These are phyloP conservation scores for Colletotrichum australisinense DNA, from an alignment of 2,329 filamentous ascomycete genomes.

Conservation along the genomic window DNA sequence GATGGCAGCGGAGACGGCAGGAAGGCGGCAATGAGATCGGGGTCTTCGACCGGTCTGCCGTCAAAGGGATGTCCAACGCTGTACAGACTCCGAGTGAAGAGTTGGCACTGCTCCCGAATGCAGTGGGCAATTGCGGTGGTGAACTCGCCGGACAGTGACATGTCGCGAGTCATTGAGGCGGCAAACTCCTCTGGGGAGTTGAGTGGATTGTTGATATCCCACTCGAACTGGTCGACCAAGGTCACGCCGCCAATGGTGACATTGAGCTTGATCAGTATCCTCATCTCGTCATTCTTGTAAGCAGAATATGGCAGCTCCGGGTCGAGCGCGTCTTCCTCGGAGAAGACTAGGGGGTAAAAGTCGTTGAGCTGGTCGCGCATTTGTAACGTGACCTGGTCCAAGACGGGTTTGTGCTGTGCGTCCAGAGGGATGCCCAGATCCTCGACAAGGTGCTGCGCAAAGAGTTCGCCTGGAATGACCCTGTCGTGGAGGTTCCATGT, in stretches of 20 bases:
- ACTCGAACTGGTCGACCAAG: conserved; percentile 96
- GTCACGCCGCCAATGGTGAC: conserved; percentile 97
- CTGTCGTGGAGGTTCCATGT: conserved; percentile 98
- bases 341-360: conserved; percentile 91
- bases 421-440: conserved; percentile 78
- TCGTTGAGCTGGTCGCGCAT: conserved; percentile 92
- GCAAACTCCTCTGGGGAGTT: conserved; percentile 98
- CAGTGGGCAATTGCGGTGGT: conserved; percentile 97
- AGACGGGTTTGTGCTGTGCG: conserved; percentile 73
- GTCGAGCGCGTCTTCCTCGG: conserved; percentile 90
- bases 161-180: conserved; percentile 85
- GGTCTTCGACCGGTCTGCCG: conserved; percentile 90
- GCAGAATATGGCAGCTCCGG: conserved; percentile 90
- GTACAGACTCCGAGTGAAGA: conserved; percentile 94
- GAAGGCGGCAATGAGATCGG: conserved; percentile 87
- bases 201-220: conserved; percentile 95
- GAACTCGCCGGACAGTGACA: conserved; percentile 94
- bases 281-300: conserved; percentile 99
- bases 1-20: conserved; percentile 84
- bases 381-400: conserved; percentile 71
- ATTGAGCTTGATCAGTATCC: conserved; percentile 93
- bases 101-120: conserved; percentile 93
- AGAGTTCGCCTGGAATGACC: conserved; percentile 81
- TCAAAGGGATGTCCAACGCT: conserved; percentile 95
- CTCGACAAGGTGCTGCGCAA: conserved; percentile 90